Evolutionary conservation across 169 alveolate genomes (phyloP).

Genomic region (Pseudocohnilembus persalinus): DNA sequence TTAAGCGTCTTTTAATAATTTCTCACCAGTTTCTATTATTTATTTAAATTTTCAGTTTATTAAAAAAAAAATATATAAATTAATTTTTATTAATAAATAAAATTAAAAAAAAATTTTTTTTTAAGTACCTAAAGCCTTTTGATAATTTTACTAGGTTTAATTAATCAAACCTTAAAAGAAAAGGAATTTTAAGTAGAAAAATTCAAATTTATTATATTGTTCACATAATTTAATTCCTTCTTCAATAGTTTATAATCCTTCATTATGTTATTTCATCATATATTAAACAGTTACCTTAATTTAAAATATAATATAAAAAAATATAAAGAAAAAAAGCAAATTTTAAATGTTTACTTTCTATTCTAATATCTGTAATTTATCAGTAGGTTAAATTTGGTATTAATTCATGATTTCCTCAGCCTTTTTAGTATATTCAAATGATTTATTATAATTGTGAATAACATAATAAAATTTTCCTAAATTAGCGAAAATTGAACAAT

Average conservation of each 20-base stretch:
- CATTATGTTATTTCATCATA: background rate
- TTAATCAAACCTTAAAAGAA: background rate
- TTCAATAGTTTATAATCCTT: background rate
- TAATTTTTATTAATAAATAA: too few species aligned
- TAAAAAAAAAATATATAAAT: too few species aligned
- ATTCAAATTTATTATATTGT: background rate
- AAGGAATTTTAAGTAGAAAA: too few species aligned
- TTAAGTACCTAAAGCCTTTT: background rate
- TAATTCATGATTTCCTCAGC: background rate
- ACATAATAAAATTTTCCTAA: background rate
- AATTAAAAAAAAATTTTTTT: too few species aligned
- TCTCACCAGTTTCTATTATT: background rate
- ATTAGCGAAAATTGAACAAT: too few species aligned
- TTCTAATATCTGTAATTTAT: background rate
- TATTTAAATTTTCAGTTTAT: too few species aligned
- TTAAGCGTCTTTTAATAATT: background rate
- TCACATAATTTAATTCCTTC: background rate
- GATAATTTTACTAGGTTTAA: background rate
- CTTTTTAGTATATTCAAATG: background rate
- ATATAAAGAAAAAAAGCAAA: too few species aligned
- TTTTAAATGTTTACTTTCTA: background rate
- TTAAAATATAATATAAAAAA: too few species aligned
- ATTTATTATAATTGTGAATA: too few species aligned
- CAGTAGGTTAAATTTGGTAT: background rate
- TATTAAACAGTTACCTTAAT: too few species aligned